phyloP scores from a whole-genome alignment of 768 basidiomycete genomes.

The Pholiota conissans region DNA sequence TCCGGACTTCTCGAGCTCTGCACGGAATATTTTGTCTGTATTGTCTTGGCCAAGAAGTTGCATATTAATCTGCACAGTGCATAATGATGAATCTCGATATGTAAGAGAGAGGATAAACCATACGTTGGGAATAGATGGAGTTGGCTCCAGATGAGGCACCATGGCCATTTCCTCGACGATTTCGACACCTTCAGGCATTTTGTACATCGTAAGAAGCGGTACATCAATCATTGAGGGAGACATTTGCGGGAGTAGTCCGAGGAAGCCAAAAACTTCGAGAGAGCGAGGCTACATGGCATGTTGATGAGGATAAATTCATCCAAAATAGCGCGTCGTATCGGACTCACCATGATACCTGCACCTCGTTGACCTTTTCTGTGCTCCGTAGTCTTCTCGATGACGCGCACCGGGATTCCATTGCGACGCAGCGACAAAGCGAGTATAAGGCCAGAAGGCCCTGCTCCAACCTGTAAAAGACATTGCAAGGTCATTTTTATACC shows the following conservation, averaged over 20 bases:
- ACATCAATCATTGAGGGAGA: constrained; percentile 19
- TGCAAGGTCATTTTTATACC: too few relatives aligned
- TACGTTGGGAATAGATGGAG: constrained; percentile 31
- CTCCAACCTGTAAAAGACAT: constrained; percentile 34
- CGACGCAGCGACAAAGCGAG: constrained; percentile 37
- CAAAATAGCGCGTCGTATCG: not conserved
- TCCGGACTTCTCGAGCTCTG: constrained; percentile 27
- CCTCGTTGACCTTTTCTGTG: constrained; percentile 37
- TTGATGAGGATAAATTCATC: too few relatives aligned
- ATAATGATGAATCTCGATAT: not conserved
- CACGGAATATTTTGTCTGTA: constrained; percentile 36
- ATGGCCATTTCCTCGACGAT: constrained; percentile 27
- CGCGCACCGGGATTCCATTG: constrained; percentile 47
- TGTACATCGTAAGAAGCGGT: constrained; percentile 30
- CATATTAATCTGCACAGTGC: not conserved
- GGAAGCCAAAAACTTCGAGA: constrained; percentile 39
- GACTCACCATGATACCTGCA: constrained; percentile 31
- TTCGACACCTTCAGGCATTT: constrained; percentile 28
- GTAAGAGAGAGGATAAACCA: not conserved
- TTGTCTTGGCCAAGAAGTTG: constrained; percentile 29
- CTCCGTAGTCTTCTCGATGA: constrained; percentile 44
- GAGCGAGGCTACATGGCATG: constrained; percentile 44
- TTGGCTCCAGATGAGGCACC: constrained; percentile 23
- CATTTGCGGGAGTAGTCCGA: constrained; percentile 36
- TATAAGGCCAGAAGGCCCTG: constrained; percentile 44